Conservation (phyloP, 139 green algal genomes). For the Prasinococcaceae sp. region DNA sequence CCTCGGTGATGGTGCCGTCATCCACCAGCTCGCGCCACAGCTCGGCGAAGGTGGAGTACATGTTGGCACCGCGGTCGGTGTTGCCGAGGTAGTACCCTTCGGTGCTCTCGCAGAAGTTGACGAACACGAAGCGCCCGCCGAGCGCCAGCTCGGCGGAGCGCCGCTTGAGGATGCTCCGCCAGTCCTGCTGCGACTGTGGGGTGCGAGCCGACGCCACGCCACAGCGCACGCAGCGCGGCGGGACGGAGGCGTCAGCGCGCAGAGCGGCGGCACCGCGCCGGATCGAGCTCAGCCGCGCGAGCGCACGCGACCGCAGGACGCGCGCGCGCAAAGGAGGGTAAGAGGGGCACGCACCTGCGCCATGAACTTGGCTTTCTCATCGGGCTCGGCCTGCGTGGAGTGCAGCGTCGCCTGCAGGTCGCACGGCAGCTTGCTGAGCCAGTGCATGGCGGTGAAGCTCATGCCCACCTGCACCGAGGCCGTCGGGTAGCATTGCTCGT, state of each 20-base stretch:
- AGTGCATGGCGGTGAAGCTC: conserved; percentile 21
- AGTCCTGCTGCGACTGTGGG: conserved; percentile 13
- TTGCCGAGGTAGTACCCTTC: conserved; percentile 8
- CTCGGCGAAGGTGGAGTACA: conserved; percentile 7
- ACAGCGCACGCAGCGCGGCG: no score
- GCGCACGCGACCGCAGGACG: no score
- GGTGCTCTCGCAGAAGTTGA: conserved; percentile 13
- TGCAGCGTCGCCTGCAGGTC: conserved; percentile 3
- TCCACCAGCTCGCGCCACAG: conserved; percentile 11
- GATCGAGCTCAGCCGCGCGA: no score
- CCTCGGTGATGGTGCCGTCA: conserved; percentile 14
- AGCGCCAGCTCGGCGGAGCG: conserved; percentile 8
- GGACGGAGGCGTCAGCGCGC: no score
- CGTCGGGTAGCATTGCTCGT: conserved; percentile 10
- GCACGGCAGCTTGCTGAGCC: conserved; percentile 16
- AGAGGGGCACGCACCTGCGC: no score
- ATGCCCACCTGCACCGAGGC: conserved; percentile 4
- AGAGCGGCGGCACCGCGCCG: no score
- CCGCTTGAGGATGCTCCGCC: conserved; percentile 3
- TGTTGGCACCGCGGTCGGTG: conserved; percentile 2
- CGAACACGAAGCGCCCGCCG: conserved; percentile 14
- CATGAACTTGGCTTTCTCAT: not conserved
- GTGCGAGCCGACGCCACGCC: not conserved
- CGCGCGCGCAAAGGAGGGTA: no score
- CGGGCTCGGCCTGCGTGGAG: conserved; percentile 1